phyloP scores from a whole-genome alignment of 192 early-diverging fungal species.

The Backusella mclennaniae region DNA sequence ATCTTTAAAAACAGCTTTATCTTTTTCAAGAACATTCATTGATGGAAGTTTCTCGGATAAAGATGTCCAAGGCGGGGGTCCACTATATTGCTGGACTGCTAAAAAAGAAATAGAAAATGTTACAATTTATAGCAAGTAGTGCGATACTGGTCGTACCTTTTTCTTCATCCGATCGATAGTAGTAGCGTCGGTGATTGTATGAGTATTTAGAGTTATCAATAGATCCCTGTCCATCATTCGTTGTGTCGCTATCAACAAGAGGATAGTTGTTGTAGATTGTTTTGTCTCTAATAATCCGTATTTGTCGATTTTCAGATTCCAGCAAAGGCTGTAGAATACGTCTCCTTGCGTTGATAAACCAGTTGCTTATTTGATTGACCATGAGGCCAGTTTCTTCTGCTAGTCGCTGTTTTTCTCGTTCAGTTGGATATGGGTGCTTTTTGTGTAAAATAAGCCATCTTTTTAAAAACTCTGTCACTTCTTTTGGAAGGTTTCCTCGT shows the following conservation, averaged over 20 bases:
- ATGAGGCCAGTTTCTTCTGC: conserved; percentile 11
- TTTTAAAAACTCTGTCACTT: conserved; percentile 14
- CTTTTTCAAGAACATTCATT: conserved; percentile 1
- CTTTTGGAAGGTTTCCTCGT: conserved; percentile 18
- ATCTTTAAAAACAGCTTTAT: not conserved
- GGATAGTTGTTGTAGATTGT: not conserved
- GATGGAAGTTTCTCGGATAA: conserved; percentile 4
- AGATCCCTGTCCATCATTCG: not conserved
- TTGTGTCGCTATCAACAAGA: not conserved
- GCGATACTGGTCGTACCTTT: not conserved
- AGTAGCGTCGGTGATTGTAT: not conserved
- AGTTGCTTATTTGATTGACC: conserved; percentile 20
- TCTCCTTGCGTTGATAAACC: conserved; percentile 18
- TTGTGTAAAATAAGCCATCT: conserved; percentile 20
- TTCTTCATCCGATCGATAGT: not conserved
- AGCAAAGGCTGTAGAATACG: conserved; percentile 15
- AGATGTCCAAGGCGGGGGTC: not conserved
- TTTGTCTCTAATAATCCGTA: not conserved
- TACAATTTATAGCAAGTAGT: not conserved
- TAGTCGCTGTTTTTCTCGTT: conserved; percentile 10
- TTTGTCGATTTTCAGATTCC: conserved; percentile 1
- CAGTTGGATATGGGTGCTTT: conserved; percentile 19
- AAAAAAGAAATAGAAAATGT: not conserved
- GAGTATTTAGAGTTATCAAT: not conserved
- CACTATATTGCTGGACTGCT: not conserved